Conservation (phyloP, 2,329 filamentous ascomycete species). For the Diaporthe sp. region DNA sequence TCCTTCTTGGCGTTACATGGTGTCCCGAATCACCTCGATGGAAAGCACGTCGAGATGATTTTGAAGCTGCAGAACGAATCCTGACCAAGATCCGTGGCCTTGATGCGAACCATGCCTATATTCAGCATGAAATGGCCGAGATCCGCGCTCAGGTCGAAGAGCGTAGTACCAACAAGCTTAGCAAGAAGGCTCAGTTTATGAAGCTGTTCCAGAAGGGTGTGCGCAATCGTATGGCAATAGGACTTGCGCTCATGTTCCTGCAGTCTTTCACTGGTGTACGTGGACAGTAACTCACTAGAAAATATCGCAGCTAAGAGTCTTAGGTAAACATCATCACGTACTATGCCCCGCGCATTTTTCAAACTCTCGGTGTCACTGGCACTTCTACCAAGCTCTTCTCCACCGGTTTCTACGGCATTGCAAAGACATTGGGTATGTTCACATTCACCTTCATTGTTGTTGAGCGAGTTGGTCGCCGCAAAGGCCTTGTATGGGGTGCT, state of each 20-base stretch:
- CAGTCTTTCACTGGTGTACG: constrained; percentile 19
- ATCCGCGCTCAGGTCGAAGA: constrained; percentile 22
- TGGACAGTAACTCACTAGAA: constrained; percentile 1
- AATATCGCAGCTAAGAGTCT: constrained; percentile 3
- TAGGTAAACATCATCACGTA: constrained; percentile 49
- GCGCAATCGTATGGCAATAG: constrained; percentile 16
- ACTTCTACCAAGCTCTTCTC: constrained; percentile 69
- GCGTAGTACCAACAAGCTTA: constrained; percentile 20
- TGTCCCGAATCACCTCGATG: constrained; percentile 21
- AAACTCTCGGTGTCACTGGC: constrained; percentile 55
- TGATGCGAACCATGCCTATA: constrained; percentile 4
- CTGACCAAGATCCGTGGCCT: constrained; percentile 20
- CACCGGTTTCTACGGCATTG: constrained; percentile 73
- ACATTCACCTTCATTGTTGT: constrained; percentile 71
- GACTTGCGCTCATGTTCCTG: constrained; percentile 22
- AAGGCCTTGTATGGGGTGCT: constrained; percentile 16
- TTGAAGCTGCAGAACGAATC: constrained; percentile 11
- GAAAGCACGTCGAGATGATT: constrained; percentile 21
- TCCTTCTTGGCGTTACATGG: constrained; percentile 20
- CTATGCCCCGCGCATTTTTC: constrained; percentile 51
- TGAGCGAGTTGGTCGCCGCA: constrained; percentile 14
- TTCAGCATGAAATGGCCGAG: constrained; percentile 18
- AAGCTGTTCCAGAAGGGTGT: constrained; percentile 10
- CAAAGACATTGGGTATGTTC: constrained; percentile 71
- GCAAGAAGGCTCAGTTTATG: constrained; percentile 21